Base-by-base conservation (phyloP, 257 asterid species). In the Forsythia suspensa region DNA sequence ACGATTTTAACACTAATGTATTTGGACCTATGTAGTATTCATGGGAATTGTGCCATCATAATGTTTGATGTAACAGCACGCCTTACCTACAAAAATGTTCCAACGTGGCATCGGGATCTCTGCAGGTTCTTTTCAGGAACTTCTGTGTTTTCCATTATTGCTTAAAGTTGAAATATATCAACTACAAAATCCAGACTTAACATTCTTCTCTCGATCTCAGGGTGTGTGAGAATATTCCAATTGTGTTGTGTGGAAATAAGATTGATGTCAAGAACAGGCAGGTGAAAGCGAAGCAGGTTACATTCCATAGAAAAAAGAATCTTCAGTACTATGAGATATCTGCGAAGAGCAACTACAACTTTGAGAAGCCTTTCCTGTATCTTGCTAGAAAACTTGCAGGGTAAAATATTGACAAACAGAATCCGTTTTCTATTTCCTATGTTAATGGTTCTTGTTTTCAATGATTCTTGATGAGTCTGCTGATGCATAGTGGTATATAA, bases 251-350 rank as follows among this genome's bases (percentile, higher is more conserved):
- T 34, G 80, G 80, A 20, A 80, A 80, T 70, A 80, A 80, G 72
- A 55, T 80, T 12, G 57, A 48, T 48, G n/a, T 12, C n/a, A 48
- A 48, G 57, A 48, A 48, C 57, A 48, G 18, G 57, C 57, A 48
- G 57, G 57, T 48, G 18, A 48, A 48, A 48, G 57, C 6, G 57
- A 48, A 48, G n/a, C n/a, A 73, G 61, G 77, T 81, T 73, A 76
- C 81, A 3, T 76, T 76, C 73, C 81, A 76, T 51, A 20, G 84
- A n/a, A 76, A 76, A n/a, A 81, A 81, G 70, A 76, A 76, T 65
- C 73, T 81, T 24, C 84, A 59, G 81, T 76, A 81, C 81, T 76
- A 76, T 8, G 84, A 81, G 75, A 81, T 81, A n/a, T 81, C 81
- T 2, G 84, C 84, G 3, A 81, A 80, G 68, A 80, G 80, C 68